Conservation (phyloP, 2,329 filamentous ascomycete genomes). For the Elsinoe necatrix region DNA sequence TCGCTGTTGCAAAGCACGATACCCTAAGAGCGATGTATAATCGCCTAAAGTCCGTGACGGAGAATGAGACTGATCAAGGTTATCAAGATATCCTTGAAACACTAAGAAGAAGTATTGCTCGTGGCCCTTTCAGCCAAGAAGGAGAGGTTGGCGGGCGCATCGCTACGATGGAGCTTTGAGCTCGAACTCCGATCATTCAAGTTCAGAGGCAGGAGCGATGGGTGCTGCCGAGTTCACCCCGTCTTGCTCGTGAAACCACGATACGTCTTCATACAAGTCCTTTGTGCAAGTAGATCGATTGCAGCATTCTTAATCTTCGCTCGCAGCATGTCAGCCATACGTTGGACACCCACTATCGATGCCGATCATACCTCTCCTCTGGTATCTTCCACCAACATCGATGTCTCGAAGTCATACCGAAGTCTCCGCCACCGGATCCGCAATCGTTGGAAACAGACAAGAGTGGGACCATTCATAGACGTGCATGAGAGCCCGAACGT, state of each 20-base stretch:
- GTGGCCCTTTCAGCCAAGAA: constrained; percentile 35
- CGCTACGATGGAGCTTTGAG: constrained; percentile 36
- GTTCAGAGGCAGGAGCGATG: not conserved
- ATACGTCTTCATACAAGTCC: not conserved
- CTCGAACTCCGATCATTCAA: not conserved
- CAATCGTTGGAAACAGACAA: not conserved
- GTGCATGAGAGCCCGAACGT: not conserved
- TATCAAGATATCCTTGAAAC: constrained; percentile 35
- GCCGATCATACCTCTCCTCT: not conserved
- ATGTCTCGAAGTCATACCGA: not conserved
- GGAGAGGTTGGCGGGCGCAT: constrained; percentile 38
- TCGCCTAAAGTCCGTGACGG: constrained; percentile 33
- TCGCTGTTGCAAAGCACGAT: constrained; percentile 51
- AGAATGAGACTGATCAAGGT: constrained; percentile 25
- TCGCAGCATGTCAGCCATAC: not conserved
- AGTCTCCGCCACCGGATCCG: not conserved
- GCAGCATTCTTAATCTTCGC: not conserved
- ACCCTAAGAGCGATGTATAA: constrained; percentile 43
- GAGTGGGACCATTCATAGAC: constrained; percentile 3
- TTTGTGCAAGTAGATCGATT: not conserved
- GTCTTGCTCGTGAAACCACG: not conserved
- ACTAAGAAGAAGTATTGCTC: constrained; percentile 34
- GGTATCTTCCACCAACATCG: not conserved
- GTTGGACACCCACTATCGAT: not conserved
- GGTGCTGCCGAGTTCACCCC: too few species aligned